These are phyloP conservation scores for Apiotrichum gracile DNA, from an alignment of 1,284 basidiomycete species.

Conservation along the genomic window DNA sequence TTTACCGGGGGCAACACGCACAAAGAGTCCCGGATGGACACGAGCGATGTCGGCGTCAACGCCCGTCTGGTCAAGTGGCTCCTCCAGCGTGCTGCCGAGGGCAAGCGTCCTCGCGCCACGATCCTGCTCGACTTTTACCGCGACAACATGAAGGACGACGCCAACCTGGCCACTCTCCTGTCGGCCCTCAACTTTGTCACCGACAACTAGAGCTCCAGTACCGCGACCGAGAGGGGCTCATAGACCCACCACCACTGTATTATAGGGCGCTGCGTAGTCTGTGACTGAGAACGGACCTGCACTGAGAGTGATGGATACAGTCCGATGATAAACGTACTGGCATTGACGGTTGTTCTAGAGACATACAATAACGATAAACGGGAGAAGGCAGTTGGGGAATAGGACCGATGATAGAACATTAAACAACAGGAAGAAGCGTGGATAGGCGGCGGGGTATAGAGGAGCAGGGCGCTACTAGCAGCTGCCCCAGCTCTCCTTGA, in stretches of 20 bases:
- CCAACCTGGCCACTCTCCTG: conserved; percentile 12
- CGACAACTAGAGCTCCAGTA: neutral
- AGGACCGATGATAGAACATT: too few species aligned
- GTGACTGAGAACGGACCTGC: too few species aligned
- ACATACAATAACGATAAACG: too few species aligned
- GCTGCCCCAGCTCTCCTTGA: conserved; percentile 2
- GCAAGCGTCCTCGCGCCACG: conserved; percentile 27
- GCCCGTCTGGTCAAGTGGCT: conserved; percentile 63
- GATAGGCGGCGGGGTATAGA: neutral
- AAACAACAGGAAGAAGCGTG: too few species aligned
- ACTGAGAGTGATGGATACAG: too few species aligned
- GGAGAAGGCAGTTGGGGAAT: too few species aligned
- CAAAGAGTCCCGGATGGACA: neutral
- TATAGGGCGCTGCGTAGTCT: too few species aligned
- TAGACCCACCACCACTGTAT: too few species aligned
- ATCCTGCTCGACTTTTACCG: conserved; percentile 42
- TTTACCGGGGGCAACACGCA: neutral
- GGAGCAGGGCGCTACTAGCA: neutral
- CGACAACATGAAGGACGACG: conserved; percentile 6
- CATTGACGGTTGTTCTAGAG: too few species aligned
- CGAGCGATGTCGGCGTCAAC: conserved; percentile 62
- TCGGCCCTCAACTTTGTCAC: conserved; percentile 15
- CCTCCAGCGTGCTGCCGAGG: conserved; percentile 46
- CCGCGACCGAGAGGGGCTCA: neutral
- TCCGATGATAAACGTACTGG: too few species aligned